Evolutionary conservation across 225 moss, liverwort and hornwort species (phyloP), one percentile per base, ranked within the genome.

Genomic region (Ulota crispa): DNA sequence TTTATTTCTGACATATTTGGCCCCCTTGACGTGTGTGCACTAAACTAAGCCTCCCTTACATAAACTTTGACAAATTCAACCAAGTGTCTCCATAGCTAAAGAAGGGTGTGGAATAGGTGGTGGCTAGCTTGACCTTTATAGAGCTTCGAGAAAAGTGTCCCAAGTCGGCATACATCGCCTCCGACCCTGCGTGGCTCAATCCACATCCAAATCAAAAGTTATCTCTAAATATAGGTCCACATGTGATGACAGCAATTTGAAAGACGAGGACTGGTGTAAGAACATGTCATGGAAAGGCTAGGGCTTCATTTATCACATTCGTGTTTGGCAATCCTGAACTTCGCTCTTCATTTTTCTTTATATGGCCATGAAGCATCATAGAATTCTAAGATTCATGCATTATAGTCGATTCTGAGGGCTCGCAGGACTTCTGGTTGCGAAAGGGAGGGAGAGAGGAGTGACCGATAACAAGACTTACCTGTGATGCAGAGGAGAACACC

Each of bases 161-260:
- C 91, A 93, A 88, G 75, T 97, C 90, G 12, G 92, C 96, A 71
- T 91, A 95, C 95, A 97, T 95, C 36, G 95, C 96, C 86, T 95
- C 96, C 53, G 92, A 89, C 34, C 95, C 96, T 96, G 81, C 87
- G 79, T 53, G 68, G 32, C 18, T 64, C 71, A 86, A 42, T 60
- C 84, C 73, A 50, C 75, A 83, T 57, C 72, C 72, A 72, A 69
- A 70, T 16, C 69, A 31, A 68, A 63, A 68, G 62, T 55, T 18
- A 41, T 74, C 13, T 78, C 39, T 14, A 3, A 55, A 78, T 30
- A 60, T 4, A 65, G 64, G 3, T 61, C 36, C 41, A 15, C 20
- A 78, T 5, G 55, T 56, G 34, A 55, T 36, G 37, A 76, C 59
- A 50, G 50, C 3, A 66, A 57, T 67, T 52, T 73, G 66, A 4